These are phyloP conservation scores for Kodamaea lidongshanica DNA, from an alignment of 805 yeast species.

Conservation along the genomic window DNA sequence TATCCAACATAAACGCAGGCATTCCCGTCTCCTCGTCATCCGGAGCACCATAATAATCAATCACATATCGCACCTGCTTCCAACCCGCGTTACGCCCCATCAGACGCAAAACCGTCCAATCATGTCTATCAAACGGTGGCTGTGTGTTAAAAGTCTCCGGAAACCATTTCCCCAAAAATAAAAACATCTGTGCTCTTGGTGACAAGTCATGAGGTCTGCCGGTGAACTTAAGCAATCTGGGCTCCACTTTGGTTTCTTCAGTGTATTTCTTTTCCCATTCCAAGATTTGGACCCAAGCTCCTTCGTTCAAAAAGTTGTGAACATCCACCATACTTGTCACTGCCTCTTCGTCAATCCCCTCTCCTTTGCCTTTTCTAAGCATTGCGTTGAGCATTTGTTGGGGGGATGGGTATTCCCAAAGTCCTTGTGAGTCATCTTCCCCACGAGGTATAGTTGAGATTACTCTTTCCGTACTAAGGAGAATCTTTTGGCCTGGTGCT, in stretches of 20 bases:
- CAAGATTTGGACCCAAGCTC: conserved; percentile 93
- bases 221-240: conserved; percentile 77
- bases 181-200: conserved; percentile 75
- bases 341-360: conserved; percentile 88
- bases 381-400: conserved; percentile 99
- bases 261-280: conserved; percentile 84
- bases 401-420: conserved; percentile 99
- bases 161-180: conserved; percentile 58
- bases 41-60: conserved; percentile 95
- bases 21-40: conserved; percentile 79
- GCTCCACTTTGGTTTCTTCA: conserved; percentile 47
- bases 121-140: conserved; percentile 97
- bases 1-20: conserved; percentile 90
- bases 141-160: conserved; percentile 68
- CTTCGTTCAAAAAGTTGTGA: conserved; percentile 93
- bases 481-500: conserved; percentile 75
- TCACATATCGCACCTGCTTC: conserved; percentile 80
- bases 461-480: conserved; percentile 78
- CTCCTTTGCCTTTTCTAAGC: conserved; percentile 86
- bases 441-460: conserved; percentile 87
- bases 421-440: conserved; percentile 51
- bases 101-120: conserved; percentile 89
- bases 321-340: conserved; percentile 96
- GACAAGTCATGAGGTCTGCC: conserved; percentile 86
- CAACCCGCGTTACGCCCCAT: conserved; percentile 43